A percentile compares a stretch with the other conserved stretches of the same genome.
Evolutionary conservation across 768 basidiomycete genomes (phyloP).

Genomic region (Agaricus subrufescens): DNA sequence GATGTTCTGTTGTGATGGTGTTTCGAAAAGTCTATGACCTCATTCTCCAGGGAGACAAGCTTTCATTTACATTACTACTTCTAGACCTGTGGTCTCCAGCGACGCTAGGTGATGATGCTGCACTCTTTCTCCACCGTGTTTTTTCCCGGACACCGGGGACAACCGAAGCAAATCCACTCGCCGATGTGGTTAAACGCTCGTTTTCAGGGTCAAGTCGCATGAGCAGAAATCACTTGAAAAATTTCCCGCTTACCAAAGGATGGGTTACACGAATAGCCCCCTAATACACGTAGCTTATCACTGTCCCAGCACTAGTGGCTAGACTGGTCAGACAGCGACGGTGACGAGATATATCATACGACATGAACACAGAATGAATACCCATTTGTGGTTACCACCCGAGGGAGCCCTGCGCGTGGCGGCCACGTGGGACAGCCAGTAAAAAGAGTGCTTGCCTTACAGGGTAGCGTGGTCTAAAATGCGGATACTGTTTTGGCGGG

Average conservation of each 20-base stretch:
- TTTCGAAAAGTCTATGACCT: neutral
- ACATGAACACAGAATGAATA: no score
- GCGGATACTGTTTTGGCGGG: neutral
- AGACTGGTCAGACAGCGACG: no score
- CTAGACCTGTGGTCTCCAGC: neutral
- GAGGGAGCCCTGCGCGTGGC: constrained; percentile 25
- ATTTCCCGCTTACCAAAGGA: no score
- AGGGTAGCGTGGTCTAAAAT: neutral
- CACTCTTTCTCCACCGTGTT: neutral
- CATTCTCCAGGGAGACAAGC: neutral
- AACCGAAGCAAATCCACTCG: no score
- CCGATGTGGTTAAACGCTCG: no score
- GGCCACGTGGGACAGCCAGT: constrained; percentile 28
- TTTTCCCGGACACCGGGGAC: neutral
- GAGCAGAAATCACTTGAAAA: no score
- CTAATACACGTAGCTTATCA: no score
- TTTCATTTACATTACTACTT: neutral
- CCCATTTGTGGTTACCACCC: constrained; percentile 14
- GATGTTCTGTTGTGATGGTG: neutral
- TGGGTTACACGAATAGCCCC: no score
- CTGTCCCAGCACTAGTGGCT: no score
- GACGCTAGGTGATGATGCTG: neutral
- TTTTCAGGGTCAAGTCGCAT: no score
- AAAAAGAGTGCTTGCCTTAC: neutral
- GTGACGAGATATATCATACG: no score